Conservation (phyloP, 139 green algal species). For the Chlorella sp. region DNA sequence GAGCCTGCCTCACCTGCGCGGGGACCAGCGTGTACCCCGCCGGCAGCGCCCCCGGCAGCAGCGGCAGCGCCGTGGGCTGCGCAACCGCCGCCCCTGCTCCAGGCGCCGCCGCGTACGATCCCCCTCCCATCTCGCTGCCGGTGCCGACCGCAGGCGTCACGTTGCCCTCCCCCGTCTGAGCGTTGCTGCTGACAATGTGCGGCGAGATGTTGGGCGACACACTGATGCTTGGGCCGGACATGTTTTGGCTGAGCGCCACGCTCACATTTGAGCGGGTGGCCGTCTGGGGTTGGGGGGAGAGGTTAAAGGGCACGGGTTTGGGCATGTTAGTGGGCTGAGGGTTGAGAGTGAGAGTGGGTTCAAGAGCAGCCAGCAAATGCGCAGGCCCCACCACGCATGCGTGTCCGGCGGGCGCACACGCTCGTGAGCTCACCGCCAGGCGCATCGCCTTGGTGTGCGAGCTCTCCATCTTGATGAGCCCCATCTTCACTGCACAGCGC, state of each 20-base stretch:
- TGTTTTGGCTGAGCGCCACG: neutral
- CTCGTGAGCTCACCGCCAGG: slow-evolving; percentile 9
- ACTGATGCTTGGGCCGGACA: neutral
- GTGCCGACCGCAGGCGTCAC: neutral
- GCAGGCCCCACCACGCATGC: no score
- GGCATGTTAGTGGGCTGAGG: no score
- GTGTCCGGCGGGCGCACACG: no score
- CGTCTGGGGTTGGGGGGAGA: neutral
- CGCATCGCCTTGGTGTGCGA: neutral
- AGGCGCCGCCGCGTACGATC: neutral
- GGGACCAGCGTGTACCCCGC: neutral
- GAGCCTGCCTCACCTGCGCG: no score
- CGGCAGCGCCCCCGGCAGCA: neutral
- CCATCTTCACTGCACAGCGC: slow-evolving; percentile 28
- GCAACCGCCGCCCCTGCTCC: neutral
- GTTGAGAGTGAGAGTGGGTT: no score
- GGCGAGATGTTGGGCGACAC: neutral
- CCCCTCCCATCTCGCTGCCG: neutral
- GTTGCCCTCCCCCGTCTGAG: slow-evolving; percentile 16
- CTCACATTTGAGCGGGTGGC: neutral
- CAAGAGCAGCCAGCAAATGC: no score
- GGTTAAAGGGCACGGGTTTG: no score
- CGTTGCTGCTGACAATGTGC: slow-evolving; percentile 15
- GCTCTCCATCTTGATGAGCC: slow-evolving; percentile 14
- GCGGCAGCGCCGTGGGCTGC: neutral